phyloP scores from a whole-genome alignment of 805 yeast species.

The Yarrowia sp. region DNA sequence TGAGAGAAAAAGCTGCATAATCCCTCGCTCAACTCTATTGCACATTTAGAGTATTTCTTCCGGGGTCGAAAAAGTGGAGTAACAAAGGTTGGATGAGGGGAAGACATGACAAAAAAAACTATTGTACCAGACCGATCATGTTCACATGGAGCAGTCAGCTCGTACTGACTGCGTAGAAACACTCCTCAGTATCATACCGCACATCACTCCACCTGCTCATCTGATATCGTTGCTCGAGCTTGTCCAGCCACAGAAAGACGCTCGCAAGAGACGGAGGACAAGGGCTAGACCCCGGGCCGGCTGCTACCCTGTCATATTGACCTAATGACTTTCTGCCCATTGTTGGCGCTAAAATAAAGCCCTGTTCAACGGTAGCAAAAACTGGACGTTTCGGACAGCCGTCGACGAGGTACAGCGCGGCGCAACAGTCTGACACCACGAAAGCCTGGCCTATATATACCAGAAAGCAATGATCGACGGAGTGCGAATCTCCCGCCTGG shows the following conservation, averaged over 20 bases:
- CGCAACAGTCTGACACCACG: no score
- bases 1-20: neutral
- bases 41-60: conserved; percentile 7
- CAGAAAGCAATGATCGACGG: neutral
- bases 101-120: no score
- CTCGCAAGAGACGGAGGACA: neutral
- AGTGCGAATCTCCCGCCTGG: no score
- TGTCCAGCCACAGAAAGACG: neutral
- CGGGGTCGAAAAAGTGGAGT: conserved; percentile 8
- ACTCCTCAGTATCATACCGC: no score
- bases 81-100: neutral
- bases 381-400: no score
- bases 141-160: no score
- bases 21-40: conserved; percentile 7
- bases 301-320: neutral
- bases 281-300: neutral
- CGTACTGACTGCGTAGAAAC: no score
- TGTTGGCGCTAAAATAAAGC: neutral
- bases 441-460: neutral
- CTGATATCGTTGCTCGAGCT: no score
- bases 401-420: no score
- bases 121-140: no score
- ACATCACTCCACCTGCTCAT: no score
- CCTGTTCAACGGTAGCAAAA: no score
- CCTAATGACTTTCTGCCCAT: neutral